Base-by-base conservation (phyloP, 1,284 basidiomycete species). In the Trichosporon inkin region DNA sequence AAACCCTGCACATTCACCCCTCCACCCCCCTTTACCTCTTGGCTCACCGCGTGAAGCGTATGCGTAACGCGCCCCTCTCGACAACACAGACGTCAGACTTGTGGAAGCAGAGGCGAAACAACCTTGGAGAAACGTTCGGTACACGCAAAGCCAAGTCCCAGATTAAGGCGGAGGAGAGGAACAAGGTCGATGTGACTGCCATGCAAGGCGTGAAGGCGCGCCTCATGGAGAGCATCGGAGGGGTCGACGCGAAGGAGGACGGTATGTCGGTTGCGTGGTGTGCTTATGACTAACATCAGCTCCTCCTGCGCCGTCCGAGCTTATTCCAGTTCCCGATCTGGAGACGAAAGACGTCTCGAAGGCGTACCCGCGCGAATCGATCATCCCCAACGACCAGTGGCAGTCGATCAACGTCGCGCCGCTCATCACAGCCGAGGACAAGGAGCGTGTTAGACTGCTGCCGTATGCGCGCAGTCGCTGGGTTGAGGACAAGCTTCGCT, bases 121-220 rank as follows among this genome's bases (percentile, higher is more conserved):
- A 84, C n/a, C 84, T 97, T 1, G 93, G 93, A 34, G 87, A 91
- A 72, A 85, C 88, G 1, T 97, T 97, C 67, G 93, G 93, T 20
- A 95, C 92, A 13, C 90, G 91, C 79, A 96, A 95, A 74, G 90
- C 91, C 38, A 88, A 91, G 77, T 85, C 86, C 14, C 86, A 85
- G 32, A 92, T 96, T 68, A 84, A 85, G 60, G 88, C 90, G 2
- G 84, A 85, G 61, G 91, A 53, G 76, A 83, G 93, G 63, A 93
- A 93, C 79, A 86, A 86, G 72, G 86, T 97, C 37, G 90, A 95
- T 78, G 84, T 89, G 14, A 81, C 82, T 56, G 90, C 90, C 1
- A 92, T 95, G 88, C 83, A 88, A 71, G 84, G 84, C 13, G 87
- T 92, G 19, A 85, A 87, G 67, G 83, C 82, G 53, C 86, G 89